phyloP scores from a whole-genome alignment of 2,329 filamentous ascomycete species.

The Trichoderma aggressivum region DNA sequence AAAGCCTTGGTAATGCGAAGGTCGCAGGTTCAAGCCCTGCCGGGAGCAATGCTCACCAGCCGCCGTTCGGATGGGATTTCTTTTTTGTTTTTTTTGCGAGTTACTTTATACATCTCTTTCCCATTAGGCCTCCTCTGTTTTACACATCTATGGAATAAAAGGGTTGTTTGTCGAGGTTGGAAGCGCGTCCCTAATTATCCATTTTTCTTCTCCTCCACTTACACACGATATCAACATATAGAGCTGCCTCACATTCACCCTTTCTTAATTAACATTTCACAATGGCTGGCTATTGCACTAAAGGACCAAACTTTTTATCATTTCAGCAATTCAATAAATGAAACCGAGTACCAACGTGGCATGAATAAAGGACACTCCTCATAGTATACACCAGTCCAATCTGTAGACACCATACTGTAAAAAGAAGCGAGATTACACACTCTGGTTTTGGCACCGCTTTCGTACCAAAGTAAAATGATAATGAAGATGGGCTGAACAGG shows the following conservation, averaged over 20 bases:
- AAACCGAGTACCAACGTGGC: background rate
- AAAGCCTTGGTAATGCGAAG: slow-evolving; percentile 4
- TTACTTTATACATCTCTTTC: background rate
- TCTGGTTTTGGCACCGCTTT: background rate
- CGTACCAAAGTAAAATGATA: background rate
- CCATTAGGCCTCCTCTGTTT: background rate
- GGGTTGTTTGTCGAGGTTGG: background rate
- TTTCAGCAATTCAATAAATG: fast-evolving
- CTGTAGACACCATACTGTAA: background rate
- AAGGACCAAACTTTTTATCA: too few relatives aligned
- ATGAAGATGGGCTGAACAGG: background rate
- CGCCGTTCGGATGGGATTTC: background rate
- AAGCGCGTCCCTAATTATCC: background rate
- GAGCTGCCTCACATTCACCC: background rate
- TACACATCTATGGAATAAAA: background rate
- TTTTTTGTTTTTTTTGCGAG: background rate
- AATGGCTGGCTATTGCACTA: too few relatives aligned
- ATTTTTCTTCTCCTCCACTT: background rate
- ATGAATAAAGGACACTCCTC: fast-evolving
- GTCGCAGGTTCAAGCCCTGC: slow-evolving; percentile 11
- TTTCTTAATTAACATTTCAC: background rate
- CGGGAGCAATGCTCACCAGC: background rate
- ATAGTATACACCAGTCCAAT: background rate
- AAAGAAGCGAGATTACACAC: background rate
- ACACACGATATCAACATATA: background rate